Evolutionary conservation across 306 rosid species (phyloP).

Genomic region (Geum urbanum): DNA sequence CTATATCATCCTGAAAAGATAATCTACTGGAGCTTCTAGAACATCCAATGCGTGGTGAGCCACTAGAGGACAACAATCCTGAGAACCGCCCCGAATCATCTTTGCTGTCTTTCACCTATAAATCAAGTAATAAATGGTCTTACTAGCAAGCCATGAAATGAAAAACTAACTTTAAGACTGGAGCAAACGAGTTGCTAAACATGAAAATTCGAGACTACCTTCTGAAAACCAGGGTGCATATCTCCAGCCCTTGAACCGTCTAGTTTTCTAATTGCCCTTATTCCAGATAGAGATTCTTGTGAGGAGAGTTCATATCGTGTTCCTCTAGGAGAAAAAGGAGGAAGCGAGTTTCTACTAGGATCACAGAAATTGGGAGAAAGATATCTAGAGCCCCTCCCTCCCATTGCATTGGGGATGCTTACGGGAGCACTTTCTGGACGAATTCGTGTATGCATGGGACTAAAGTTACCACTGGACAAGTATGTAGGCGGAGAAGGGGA

Average conservation of each 20-base stretch:
- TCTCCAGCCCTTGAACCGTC: conserved; percentile 59
- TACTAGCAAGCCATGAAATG: conserved; percentile 22
- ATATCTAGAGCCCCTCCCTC: conserved; percentile 48
- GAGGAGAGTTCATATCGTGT: conserved; percentile 49
- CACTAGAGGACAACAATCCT: conserved; percentile 77
- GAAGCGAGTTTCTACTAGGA: conserved; percentile 65
- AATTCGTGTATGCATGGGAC: conserved; percentile 39
- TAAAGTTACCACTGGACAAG: conserved; percentile 37
- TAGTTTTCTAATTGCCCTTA: conserved; percentile 57
- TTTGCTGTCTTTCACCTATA: conserved; percentile 63
- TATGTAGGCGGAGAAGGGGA: conserved; percentile 72
- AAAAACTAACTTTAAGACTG: conserved; percentile 23
- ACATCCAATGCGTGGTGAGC: conserved; percentile 75
- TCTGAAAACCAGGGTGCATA: conserved; percentile 44
- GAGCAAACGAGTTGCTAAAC: conserved; percentile 7
- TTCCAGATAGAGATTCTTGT: conserved; percentile 78
- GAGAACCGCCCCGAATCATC: conserved; percentile 87
- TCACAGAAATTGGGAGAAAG: conserved; percentile 70
- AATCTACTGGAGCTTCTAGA: conserved; percentile 80
- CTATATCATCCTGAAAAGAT: conserved; percentile 83
- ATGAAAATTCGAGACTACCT: conserved; percentile 43
- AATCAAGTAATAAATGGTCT: conserved; percentile 27
- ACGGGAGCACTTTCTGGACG: conserved; percentile 79
- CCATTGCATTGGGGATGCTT: conserved; percentile 57
- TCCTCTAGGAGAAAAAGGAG: conserved; percentile 78